Evolutionary conservation across 2,329 filamentous ascomycete species (phyloP).

Genomic region (Fusarium sulawesiense): DNA sequence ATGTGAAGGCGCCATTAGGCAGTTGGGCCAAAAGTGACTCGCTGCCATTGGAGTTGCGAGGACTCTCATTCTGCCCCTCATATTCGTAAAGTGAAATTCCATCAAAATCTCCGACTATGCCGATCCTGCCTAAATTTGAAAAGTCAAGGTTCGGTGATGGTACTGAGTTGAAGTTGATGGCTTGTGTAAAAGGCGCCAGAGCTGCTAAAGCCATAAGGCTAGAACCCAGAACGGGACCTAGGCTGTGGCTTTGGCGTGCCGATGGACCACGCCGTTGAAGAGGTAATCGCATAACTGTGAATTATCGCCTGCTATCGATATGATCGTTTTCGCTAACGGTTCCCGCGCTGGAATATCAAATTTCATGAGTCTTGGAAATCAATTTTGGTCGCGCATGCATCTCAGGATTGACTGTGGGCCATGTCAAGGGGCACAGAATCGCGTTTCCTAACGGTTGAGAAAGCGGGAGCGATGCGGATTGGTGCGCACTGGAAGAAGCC

Average conservation of each 20-base stretch:
- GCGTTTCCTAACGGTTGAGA: conserved; percentile 29
- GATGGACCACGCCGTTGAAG: conserved; percentile 55
- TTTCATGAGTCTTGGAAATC: conserved; percentile 28
- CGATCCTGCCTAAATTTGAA: conserved; percentile 81
- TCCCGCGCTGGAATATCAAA: conserved; percentile 16
- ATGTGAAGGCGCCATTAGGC: conserved; percentile 85
- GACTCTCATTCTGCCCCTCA: conserved; percentile 78
- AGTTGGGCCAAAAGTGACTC: conserved; percentile 83
- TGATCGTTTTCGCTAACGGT: conserved; percentile 12
- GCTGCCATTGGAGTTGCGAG: conserved; percentile 78
- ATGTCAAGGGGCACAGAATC: conserved; percentile 43
- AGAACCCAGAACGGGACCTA: conserved; percentile 40
- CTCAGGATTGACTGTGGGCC: conserved; percentile 45
- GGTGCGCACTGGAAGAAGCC: conserved; percentile 1
- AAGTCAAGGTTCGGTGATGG: conserved; percentile 82
- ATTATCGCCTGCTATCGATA: conserved; percentile 35
- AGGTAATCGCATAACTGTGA: conserved; percentile 61
- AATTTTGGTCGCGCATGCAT: conserved; percentile 43
- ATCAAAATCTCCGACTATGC: conserved; percentile 88
- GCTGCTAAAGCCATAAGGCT: conserved; percentile 56
- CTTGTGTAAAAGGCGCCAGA: conserved; percentile 58
- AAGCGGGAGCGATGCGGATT: conserved; percentile 11
- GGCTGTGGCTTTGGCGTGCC: conserved; percentile 52
- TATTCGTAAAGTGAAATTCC: conserved; percentile 92
- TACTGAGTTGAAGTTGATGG: conserved; percentile 69